Evolutionary conservation across 2,329 filamentous ascomycete genomes (phyloP).

Genomic region (Penicillium sp.): DNA sequence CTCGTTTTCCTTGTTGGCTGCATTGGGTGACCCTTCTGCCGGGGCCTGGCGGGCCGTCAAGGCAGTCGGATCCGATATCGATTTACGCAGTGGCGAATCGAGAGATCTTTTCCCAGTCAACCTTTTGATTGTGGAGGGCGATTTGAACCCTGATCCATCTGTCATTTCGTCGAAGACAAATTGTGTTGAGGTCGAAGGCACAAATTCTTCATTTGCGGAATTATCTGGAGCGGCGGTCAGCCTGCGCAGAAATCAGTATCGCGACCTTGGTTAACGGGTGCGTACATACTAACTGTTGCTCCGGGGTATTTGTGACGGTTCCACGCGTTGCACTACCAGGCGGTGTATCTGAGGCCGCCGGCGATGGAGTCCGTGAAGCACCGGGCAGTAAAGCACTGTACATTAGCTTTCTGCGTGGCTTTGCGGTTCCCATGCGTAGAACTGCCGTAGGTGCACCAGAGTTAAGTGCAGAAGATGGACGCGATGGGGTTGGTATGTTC

Average conservation of each 20-base stretch:
- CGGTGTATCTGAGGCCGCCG: slow-evolving; percentile 5
- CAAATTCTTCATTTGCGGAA: slow-evolving; percentile 21
- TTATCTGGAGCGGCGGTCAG: neutral
- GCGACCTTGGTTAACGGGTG: neutral
- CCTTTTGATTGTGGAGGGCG: neutral
- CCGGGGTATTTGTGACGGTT: slow-evolving; percentile 2
- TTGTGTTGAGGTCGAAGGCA: slow-evolving; percentile 28
- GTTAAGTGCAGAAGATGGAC: neutral
- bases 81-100: slow-evolving; percentile 27
- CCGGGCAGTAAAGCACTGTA: slow-evolving; percentile 37
- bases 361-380: slow-evolving; percentile 12
- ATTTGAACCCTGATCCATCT: slow-evolving; percentile 4
- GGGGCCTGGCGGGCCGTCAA: slow-evolving; percentile 17
- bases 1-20: slow-evolving; percentile 13
- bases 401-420: slow-evolving; percentile 44
- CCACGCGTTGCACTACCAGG: slow-evolving; percentile 1
- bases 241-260: slow-evolving; percentile 13
- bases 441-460: slow-evolving; percentile 20
- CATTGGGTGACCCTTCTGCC: slow-evolving; percentile 18
- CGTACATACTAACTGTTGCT: slow-evolving; percentile 31
- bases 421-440: slow-evolving; percentile 32
- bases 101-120: slow-evolving; percentile 5
- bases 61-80: slow-evolving; percentile 34
- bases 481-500: slow-evolving; percentile 2
- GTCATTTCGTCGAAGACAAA: slow-evolving; percentile 27